These are phyloP conservation scores for Penicillium sumatraense DNA, from an alignment of 2,329 filamentous ascomycete genomes.

Conservation along the genomic window DNA sequence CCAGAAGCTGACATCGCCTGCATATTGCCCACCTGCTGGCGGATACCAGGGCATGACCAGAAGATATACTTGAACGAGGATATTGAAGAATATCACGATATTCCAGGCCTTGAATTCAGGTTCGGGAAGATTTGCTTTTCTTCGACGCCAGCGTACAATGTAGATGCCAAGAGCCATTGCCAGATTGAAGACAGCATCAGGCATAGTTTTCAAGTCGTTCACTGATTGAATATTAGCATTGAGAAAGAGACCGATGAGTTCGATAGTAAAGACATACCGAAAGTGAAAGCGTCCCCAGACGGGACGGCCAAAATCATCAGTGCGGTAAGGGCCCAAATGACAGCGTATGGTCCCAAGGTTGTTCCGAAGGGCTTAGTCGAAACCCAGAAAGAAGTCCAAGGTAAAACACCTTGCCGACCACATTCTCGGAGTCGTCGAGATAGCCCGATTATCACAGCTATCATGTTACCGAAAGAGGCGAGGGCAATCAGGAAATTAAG, in stretches of 20 bases:
- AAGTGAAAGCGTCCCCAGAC: constrained; percentile 67
- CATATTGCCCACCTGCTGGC: constrained; percentile 61
- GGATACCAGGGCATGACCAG: constrained; percentile 75
- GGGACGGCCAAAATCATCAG: constrained; percentile 65
- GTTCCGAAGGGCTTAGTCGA: constrained; percentile 67
- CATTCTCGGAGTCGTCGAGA: constrained; percentile 64
- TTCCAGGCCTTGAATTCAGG: constrained; percentile 65
- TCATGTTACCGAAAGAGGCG: constrained; percentile 62
- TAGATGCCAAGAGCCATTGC: constrained; percentile 63
- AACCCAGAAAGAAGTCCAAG: constrained; percentile 62
- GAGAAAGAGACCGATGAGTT: constrained; percentile 25
- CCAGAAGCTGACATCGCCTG: constrained; percentile 72
- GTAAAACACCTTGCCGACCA: constrained; percentile 63
- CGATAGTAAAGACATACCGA: constrained; percentile 43
- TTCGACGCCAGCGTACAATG: constrained; percentile 60
- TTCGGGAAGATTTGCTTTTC: constrained; percentile 52
- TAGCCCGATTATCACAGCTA: constrained; percentile 59
- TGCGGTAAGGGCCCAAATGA: constrained; percentile 62
- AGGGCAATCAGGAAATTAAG: constrained; percentile 63
- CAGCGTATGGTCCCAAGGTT: constrained; percentile 60
- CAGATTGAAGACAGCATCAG: constrained; percentile 61
- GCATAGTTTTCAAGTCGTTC: constrained; percentile 64
- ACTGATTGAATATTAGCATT: constrained; percentile 30
- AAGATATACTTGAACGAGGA: constrained; percentile 64
- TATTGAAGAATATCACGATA: constrained; percentile 61